Percentiles rank a stretch among this genome's conserved stretches.
Conservation (phyloP, 768 basidiomycete species). For the Lyophyllum decastes region DNA sequence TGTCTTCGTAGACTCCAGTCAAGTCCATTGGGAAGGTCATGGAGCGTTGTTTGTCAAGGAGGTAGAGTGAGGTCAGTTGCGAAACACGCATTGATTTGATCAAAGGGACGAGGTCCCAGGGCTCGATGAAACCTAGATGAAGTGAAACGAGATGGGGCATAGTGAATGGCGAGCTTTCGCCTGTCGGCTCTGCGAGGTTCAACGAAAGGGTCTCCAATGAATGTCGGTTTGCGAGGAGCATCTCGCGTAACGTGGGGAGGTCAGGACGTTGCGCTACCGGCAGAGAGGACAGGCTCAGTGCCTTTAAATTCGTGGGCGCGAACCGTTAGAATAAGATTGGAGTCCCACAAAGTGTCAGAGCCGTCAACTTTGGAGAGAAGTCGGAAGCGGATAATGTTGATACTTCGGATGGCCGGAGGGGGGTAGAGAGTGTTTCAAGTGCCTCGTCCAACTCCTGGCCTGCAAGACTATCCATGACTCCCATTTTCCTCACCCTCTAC, state of each 20-base stretch:
- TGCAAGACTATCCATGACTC: not conserved
- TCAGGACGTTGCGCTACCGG: not conserved
- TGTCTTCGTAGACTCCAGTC: not conserved
- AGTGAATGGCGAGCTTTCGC: not conserved
- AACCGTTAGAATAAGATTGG: not conserved
- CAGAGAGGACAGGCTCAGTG: not conserved
- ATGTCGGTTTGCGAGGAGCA: not conserved
- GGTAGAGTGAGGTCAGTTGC: not conserved
- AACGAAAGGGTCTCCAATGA: not conserved
- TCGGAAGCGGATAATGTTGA: not conserved
- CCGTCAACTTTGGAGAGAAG: not conserved
- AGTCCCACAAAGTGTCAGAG: not conserved
- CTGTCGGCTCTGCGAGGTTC: not conserved
- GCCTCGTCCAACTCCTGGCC: not conserved
- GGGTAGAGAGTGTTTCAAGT: not conserved
- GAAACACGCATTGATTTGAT: conserved; percentile 3
- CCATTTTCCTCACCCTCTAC: not conserved
- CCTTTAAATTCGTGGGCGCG: not conserved
- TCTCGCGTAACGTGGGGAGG: not conserved
- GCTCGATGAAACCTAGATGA: not conserved
- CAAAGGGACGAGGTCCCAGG: conserved; percentile 1
- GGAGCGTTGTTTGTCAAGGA: conserved; percentile 2
- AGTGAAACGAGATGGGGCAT: conserved; percentile 2
- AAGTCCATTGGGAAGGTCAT: not conserved
- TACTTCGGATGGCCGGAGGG: not conserved